phyloP scores from a whole-genome alignment of 2,329 filamentous ascomycete species.

The Colletotrichum sp. region DNA sequence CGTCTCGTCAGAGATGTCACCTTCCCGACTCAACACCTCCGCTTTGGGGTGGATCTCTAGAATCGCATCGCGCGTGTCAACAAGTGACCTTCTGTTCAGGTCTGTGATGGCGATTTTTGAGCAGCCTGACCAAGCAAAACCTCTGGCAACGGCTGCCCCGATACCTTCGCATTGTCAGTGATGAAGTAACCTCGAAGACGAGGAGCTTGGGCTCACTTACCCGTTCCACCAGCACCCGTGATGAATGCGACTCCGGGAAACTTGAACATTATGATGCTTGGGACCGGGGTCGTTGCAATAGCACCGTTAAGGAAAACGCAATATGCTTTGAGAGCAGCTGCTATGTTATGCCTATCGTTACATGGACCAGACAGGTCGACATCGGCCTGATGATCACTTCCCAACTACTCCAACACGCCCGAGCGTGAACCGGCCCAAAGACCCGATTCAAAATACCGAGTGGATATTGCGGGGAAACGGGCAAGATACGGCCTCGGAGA shows the following conservation, averaged over 20 bases:
- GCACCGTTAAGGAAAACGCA: background rate
- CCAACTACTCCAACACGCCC: background rate
- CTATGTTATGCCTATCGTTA: background rate
- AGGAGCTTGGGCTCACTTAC: constrained; percentile 26
- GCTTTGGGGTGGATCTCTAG: constrained; percentile 35
- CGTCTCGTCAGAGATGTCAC: constrained; percentile 52
- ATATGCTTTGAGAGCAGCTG: background rate
- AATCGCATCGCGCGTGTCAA: constrained; percentile 38
- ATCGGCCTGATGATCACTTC: background rate
- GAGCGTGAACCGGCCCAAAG: background rate
- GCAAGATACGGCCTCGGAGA: background rate
- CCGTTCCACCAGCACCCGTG: constrained; percentile 53
- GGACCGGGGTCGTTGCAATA: background rate
- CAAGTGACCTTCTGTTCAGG: constrained; percentile 45
- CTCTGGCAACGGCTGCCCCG: constrained; percentile 56
- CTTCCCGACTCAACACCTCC: constrained; percentile 37
- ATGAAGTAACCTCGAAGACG: background rate
- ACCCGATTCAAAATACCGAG: background rate
- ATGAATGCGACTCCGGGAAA: constrained; percentile 52
- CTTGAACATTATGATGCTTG: constrained; percentile 6
- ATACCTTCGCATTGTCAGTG: constrained; percentile 47
- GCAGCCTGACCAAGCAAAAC: constrained; percentile 56
- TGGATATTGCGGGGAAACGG: constrained; percentile 17
- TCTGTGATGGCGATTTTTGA: constrained; percentile 59
- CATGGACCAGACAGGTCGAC: background rate